A percentile compares a stretch with the other conserved stretches of the same genome.
phyloP scores from a whole-genome alignment of 805 yeast genomes.

The Kazachstania viticola region DNA sequence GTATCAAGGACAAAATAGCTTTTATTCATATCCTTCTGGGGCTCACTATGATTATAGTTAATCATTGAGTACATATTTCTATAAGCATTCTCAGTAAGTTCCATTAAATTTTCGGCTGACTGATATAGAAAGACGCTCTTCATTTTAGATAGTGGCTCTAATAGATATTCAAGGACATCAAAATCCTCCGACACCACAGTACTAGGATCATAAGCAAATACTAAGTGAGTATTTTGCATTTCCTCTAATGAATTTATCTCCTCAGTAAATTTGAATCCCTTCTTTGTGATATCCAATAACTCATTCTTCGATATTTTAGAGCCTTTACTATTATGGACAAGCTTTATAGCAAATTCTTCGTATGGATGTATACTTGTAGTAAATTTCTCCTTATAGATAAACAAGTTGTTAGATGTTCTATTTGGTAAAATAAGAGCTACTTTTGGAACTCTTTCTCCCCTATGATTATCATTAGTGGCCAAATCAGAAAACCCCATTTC shows the following conservation, averaged over 20 bases:
- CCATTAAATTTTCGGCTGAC: constrained; percentile 37
- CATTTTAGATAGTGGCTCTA: constrained; percentile 48
- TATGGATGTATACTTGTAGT: constrained; percentile 23
- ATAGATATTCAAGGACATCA: constrained; percentile 44
- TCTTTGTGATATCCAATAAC: constrained; percentile 8
- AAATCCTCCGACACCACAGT: constrained; percentile 46
- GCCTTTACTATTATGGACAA: constrained; percentile 35
- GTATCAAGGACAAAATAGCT: constrained; percentile 40
- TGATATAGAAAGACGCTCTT: constrained; percentile 46
- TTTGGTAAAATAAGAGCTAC: constrained; percentile 45
- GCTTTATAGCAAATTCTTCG: constrained; percentile 36
- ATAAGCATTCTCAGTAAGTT: constrained; percentile 29
- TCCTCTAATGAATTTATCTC: constrained; percentile 12
- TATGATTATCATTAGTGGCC: constrained; percentile 8
- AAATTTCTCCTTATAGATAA: constrained; percentile 13
- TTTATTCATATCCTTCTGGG: constrained; percentile 30
- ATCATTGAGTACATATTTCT: constrained; percentile 32
- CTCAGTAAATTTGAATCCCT: constrained; percentile 7
- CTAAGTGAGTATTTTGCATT: constrained; percentile 30
- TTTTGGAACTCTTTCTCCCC: constrained; percentile 27
- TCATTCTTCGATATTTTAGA: constrained; percentile 18
- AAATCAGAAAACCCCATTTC: constrained; percentile 36
- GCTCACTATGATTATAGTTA: constrained; percentile 31
- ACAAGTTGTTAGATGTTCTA: constrained; percentile 18
- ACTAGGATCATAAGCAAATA: constrained; percentile 41